Evolutionary conservation across 2,329 filamentous ascomycete species (phyloP).

Genomic region (Trichophyton benhamiae): DNA sequence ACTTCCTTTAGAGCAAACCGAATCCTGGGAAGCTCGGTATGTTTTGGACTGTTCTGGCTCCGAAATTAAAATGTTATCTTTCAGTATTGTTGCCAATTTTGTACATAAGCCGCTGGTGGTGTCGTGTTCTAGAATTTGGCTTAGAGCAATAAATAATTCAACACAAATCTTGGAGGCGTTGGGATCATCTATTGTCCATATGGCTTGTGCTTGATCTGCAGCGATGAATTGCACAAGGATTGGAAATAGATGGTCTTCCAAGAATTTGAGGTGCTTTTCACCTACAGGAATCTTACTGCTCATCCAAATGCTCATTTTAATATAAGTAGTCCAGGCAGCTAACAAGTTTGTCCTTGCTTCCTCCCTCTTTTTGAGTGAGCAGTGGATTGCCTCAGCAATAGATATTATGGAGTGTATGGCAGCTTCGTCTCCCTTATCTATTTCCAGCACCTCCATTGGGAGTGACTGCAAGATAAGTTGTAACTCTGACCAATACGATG

Average conservation of each 20-base stretch:
- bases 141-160: constrained; percentile 28
- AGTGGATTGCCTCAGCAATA: constrained; percentile 55
- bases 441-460: constrained; percentile 38
- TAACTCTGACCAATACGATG: constrained; percentile 61
- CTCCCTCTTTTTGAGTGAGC: constrained; percentile 60
- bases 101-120: constrained; percentile 51
- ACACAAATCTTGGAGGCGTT: constrained; percentile 28
- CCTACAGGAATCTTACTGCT: constrained; percentile 35
- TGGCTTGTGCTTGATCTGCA: constrained; percentile 32
- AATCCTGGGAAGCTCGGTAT: constrained; percentile 58
- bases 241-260: constrained; percentile 39
- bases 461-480: constrained; percentile 47
- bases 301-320: constrained; percentile 49
- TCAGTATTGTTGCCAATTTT: constrained; percentile 48
- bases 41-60: constrained; percentile 72
- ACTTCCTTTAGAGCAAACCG: constrained; percentile 51
- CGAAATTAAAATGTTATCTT: constrained; percentile 57
- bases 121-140: constrained; percentile 32
- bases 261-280: constrained; percentile 37
- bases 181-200: constrained; percentile 40
- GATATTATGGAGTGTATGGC: constrained; percentile 42
- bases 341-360: constrained; percentile 58
- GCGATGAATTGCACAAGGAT: constrained; percentile 43
- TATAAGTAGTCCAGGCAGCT: constrained; percentile 63
- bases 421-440: constrained; percentile 15